These are phyloP conservation scores for Rubia occidens DNA, from an alignment of 305 asterid genomes.

Conservation along the genomic window DNA sequence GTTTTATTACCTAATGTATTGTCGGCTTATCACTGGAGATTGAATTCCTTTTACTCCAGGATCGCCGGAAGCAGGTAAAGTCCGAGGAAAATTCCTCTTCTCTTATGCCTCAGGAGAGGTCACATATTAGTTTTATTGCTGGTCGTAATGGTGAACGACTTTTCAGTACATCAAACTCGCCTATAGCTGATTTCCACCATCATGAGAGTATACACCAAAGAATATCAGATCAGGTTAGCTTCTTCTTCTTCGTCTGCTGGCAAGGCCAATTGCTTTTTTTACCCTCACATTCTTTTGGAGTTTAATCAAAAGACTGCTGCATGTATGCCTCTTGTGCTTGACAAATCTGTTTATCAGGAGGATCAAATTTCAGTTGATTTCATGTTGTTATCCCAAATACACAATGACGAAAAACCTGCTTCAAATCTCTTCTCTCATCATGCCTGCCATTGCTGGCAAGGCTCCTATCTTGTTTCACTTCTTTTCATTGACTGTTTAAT, in stretches of 20 bases:
- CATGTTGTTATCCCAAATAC: conserved; percentile 60
- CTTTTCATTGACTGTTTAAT: not conserved
- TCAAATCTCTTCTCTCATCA: conserved; percentile 55
- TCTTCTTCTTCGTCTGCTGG: not conserved
- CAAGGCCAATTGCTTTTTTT: not conserved
- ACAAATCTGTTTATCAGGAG: conserved; percentile 34
- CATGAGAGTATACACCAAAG: conserved; percentile 66
- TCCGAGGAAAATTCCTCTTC: conserved; percentile 30
- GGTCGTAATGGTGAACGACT: conserved; percentile 31
- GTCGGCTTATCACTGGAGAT: conserved; percentile 18
- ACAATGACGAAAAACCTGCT: conserved; percentile 33
- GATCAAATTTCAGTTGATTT: conserved; percentile 58
- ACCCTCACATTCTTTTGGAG: too few relatives aligned
- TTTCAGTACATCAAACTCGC: conserved; percentile 50
- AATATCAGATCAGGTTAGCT: conserved; percentile 48
- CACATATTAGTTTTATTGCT: conserved; percentile 44
- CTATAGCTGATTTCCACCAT: conserved; percentile 61
- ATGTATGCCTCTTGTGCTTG: not conserved
- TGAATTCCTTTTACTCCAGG: conserved; percentile 40
- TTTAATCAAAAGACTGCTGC: not conserved
- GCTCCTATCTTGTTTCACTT: conserved; percentile 2
- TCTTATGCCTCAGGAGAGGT: conserved; percentile 26
- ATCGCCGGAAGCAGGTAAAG: conserved; percentile 38
- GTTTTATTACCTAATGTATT: conserved; percentile 11
- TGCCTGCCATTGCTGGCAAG: conserved; percentile 72